These are phyloP conservation scores for Daedaleopsis sinensis DNA, from an alignment of 768 basidiomycete species.

Conservation along the genomic window DNA sequence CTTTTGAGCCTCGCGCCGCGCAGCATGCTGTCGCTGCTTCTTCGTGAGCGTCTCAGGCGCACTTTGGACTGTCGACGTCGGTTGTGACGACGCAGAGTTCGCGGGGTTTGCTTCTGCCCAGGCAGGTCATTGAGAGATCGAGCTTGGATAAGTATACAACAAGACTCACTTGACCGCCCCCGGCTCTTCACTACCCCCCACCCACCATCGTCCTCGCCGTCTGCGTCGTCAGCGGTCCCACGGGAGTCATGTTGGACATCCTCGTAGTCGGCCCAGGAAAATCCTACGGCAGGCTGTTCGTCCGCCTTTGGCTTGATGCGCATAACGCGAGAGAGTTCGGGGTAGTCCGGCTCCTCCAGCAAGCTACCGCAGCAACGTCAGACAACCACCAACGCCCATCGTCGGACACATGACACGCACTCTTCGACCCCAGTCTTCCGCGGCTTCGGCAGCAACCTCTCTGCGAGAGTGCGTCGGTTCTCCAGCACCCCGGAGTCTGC, in stretches of 20 bases:
- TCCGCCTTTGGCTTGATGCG: conserved; percentile 62
- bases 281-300: conserved; percentile 63
- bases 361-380: conserved; percentile 46
- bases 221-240: conserved; percentile 55
- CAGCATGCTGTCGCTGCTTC: conserved; percentile 70
- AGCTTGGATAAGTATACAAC: neutral
- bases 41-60: conserved; percentile 58
- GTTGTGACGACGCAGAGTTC: conserved; percentile 15
- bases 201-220: conserved; percentile 71
- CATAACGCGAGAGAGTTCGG: conserved; percentile 65
- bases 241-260: conserved; percentile 53
- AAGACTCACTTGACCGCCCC: conserved; percentile 35
- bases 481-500: conserved; percentile 10
- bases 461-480: conserved; percentile 53
- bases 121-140: neutral
- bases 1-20: conserved; percentile 59
- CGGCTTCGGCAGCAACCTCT: conserved; percentile 65
- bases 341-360: conserved; percentile 59
- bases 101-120: conserved; percentile 23
- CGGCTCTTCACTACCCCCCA: conserved; percentile 78
- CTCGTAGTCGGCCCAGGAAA: conserved; percentile 80
- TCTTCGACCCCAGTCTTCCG: conserved; percentile 70
- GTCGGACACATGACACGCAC: conserved; percentile 43
- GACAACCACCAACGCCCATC: neutral
- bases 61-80: conserved; percentile 25